Percentiles rank a stretch among this genome's conserved stretches.
Evolutionary conservation across 148 eudicot species (phyloP).

Genomic region (Nepenthes mirabilis): DNA sequence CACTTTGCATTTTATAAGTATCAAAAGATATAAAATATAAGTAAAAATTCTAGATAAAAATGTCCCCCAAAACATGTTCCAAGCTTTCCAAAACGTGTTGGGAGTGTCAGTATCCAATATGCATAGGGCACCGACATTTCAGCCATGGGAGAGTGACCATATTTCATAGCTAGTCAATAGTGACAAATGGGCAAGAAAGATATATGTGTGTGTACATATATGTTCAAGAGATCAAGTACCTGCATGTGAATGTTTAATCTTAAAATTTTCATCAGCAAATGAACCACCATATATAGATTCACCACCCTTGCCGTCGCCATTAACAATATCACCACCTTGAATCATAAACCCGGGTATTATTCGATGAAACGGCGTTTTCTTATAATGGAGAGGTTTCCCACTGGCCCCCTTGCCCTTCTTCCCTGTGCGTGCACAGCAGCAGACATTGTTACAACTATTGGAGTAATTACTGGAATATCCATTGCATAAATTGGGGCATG

Average conservation of each 20-base stretch:
- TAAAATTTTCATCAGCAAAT: conserved; percentile 78
- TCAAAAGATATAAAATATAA: too few relatives aligned
- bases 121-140: too few relatives aligned
- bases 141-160: too few relatives aligned
- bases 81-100: too few relatives aligned
- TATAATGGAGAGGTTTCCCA: conserved; percentile 74
- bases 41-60: too few relatives aligned
- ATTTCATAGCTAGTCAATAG: too few relatives aligned
- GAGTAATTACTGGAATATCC: not conserved
- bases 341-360: conserved; percentile 95
- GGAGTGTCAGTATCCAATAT: too few relatives aligned
- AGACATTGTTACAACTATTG: not conserved
- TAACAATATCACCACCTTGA: conserved; percentile 85
- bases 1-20: too few relatives aligned
- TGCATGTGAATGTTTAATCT: conserved; percentile 72
- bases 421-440: conserved; percentile 27
- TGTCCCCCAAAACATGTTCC: too few relatives aligned
- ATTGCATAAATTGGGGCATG: not conserved
- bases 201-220: not conserved
- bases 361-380: conserved; percentile 78
- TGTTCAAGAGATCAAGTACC: conserved; percentile 20
- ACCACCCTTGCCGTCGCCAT: conserved; percentile 72
- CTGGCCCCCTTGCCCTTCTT: conserved; percentile 45
- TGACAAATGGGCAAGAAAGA: too few relatives aligned
- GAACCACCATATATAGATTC: conserved; percentile 70